phyloP scores from a whole-genome alignment of 129 eudicot species.

The Artemisia annua region DNA sequence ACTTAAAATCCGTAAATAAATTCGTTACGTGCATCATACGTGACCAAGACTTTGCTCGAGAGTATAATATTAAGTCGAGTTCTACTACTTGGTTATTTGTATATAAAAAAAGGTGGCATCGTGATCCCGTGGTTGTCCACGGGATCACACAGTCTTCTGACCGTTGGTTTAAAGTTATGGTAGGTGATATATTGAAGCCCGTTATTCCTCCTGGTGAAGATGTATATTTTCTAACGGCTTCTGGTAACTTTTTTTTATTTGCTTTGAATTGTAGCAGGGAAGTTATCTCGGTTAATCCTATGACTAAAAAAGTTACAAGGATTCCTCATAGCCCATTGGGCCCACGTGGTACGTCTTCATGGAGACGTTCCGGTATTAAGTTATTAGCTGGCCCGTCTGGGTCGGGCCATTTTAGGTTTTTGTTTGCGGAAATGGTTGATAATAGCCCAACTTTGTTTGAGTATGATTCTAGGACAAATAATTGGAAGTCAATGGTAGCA shows the following conservation, averaged over 20 bases:
- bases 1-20: slow-evolving; percentile 49
- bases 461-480: slow-evolving; percentile 42
- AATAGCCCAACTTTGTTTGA: slow-evolving; percentile 48
- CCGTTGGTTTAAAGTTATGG: slow-evolving; percentile 59
- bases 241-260: slow-evolving; percentile 57
- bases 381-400: slow-evolving; percentile 41
- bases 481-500: slow-evolving; percentile 50
- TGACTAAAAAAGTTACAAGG: slow-evolving; percentile 38
- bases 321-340: slow-evolving; percentile 67
- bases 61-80: slow-evolving; percentile 46
- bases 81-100: slow-evolving; percentile 59
- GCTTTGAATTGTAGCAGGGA: slow-evolving; percentile 59
- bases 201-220: slow-evolving; percentile 62
- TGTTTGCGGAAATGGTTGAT: slow-evolving; percentile 48
- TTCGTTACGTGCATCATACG: slow-evolving; percentile 40
- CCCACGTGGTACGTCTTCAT: slow-evolving; percentile 69
- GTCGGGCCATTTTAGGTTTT: slow-evolving; percentile 40
- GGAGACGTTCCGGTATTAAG: slow-evolving; percentile 70
- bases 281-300: slow-evolving; percentile 59
- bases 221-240: slow-evolving; percentile 56
- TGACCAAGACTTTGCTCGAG: slow-evolving; percentile 48
- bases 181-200: slow-evolving; percentile 42
- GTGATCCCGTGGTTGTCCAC: slow-evolving; percentile 49
- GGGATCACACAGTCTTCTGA: slow-evolving; percentile 47
- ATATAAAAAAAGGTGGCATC: slow-evolving; percentile 65